Evolutionary conservation across 257 asterid species (phyloP), one percentile per base, ranked within the genome.

Genomic region (Anisodus acutangulus): DNA sequence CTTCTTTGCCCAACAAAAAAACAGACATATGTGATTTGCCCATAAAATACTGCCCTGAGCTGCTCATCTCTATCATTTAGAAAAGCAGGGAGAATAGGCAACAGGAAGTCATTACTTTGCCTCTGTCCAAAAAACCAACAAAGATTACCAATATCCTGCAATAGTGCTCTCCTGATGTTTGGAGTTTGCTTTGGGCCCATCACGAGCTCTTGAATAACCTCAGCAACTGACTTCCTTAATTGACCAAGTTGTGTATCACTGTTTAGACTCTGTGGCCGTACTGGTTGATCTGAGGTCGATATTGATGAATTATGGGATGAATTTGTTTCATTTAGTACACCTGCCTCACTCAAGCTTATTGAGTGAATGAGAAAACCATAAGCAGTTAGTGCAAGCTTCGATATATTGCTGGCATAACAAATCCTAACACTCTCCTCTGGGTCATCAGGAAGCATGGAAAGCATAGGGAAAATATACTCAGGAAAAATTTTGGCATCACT

Each of bases 141-240:
- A 95, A 69, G 97, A 88, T 95, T 93, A 83, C 96, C 97, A 88
- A 97, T 92, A 84, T 97, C 99, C 91, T 97, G 97, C 91, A 97
- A 90, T 79, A 97, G 99, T 13, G 99, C 99, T 87, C 99, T 94
- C 92, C 99, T 92, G 88, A 97, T 95, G 87, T 91, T 95, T 86
- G 99, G 99, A 39, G 99, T 97, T 89, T 95, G 98, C 91, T 95
- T 97, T 80, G 98, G 98, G 80, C 99, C 99, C 99, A 97, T 95
- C 81, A 97, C 98, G 80, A 97, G 98, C 89, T 97, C 98, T 90
- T 97, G 99, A 90, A 97, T 95, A 87, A 97, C 95, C 89, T 95
- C 99, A 39, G 99, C 98, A 67, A 97, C 90, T 63, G 97, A 95
- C 89, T 95, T 97, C 83, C 99, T 89, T 88, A 97, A 88, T 84